Conservation (phyloP, 1,284 basidiomycete species). For the Rhodotorula sp. region DNA sequence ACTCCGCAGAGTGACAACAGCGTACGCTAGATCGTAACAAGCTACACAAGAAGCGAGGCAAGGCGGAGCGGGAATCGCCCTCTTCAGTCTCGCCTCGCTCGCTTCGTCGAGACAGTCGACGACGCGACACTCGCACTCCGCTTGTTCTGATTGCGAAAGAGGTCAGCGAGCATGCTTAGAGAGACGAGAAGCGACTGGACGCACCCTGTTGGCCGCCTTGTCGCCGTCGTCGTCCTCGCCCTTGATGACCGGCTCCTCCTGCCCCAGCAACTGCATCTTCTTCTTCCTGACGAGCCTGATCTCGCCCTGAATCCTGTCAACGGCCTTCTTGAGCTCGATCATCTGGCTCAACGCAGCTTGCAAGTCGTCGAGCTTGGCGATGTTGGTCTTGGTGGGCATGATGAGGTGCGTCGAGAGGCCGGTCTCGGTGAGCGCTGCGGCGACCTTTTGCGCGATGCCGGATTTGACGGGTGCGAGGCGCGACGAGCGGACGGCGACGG, state of each 20-base stretch:
- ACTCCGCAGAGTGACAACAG: neutral
- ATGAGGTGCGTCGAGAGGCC: constrained; percentile 74
- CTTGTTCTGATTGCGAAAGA: constrained; percentile 18
- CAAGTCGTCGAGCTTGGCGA: constrained; percentile 67
- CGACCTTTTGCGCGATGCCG: constrained; percentile 66
- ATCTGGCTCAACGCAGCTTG: constrained; percentile 67
- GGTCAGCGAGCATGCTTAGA: neutral
- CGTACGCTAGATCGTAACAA: neutral
- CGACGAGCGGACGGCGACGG: constrained; percentile 67
- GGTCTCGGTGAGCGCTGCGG: constrained; percentile 69
- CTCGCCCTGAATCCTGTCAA: constrained; percentile 81
- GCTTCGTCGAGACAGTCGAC: constrained; percentile 26
- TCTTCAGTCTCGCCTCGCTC: constrained; percentile 27
- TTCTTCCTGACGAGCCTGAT: constrained; percentile 67
- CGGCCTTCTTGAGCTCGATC: constrained; percentile 81
- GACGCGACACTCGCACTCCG: constrained; percentile 32
- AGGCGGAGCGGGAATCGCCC: too few relatives aligned
- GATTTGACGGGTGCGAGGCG: constrained; percentile 75
- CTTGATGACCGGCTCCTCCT: constrained; percentile 28
- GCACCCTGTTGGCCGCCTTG: constrained; percentile 19
- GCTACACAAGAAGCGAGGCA: neutral
- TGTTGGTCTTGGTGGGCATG: constrained; percentile 83
- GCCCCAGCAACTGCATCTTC: constrained; percentile 52
- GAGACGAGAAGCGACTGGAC: neutral
- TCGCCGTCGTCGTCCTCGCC: constrained; percentile 20